A percentile compares a stretch with the other conserved stretches of the same genome.
phyloP scores from a whole-genome alignment of 1,139 yeast genomes.

The Debaryomyces singareniensis region DNA sequence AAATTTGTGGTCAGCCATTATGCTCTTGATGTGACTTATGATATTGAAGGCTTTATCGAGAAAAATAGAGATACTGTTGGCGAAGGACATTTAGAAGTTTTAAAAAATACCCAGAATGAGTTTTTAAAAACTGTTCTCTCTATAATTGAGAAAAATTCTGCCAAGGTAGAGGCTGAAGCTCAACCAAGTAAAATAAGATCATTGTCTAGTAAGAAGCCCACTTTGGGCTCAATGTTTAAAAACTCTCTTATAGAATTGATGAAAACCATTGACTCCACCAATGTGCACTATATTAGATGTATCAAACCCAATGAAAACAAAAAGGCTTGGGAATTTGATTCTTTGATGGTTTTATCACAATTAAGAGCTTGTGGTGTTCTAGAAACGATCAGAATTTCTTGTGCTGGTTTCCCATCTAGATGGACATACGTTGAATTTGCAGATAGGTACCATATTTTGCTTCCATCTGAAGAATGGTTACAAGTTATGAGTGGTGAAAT shows the following conservation, averaged over 20 bases:
- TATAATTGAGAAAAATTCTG: conserved; percentile 58
- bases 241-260: conserved; percentile 87
- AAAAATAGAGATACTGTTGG: conserved; percentile 97
- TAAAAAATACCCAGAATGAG: conserved; percentile 61
- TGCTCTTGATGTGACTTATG: conserved; percentile 91
- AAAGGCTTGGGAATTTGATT: conserved; percentile 94
- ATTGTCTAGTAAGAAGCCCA: conserved; percentile 69
- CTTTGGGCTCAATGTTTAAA: conserved; percentile 91
- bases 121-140: conserved; percentile 60
- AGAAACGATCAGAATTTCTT: conserved; percentile 92
- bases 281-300: conserved; percentile 95
- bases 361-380: conserved; percentile 97
- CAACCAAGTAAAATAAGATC: conserved; percentile 26
- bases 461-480: conserved; percentile 66
- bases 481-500: conserved; percentile 51
- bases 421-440: conserved; percentile 96
- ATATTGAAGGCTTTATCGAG: conserved; percentile 91
- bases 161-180: conserved; percentile 44
- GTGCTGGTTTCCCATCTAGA: conserved; percentile 97
- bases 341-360: conserved; percentile 91
- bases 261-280: conserved; percentile 88
- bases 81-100: conserved; percentile 86
- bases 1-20: conserved; percentile 90
- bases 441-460: conserved; percentile 76
- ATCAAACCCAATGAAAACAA: conserved; percentile 94